phyloP scores from a whole-genome alignment of 352 stramenopile genomes.

The Pythium sukuiense region DNA sequence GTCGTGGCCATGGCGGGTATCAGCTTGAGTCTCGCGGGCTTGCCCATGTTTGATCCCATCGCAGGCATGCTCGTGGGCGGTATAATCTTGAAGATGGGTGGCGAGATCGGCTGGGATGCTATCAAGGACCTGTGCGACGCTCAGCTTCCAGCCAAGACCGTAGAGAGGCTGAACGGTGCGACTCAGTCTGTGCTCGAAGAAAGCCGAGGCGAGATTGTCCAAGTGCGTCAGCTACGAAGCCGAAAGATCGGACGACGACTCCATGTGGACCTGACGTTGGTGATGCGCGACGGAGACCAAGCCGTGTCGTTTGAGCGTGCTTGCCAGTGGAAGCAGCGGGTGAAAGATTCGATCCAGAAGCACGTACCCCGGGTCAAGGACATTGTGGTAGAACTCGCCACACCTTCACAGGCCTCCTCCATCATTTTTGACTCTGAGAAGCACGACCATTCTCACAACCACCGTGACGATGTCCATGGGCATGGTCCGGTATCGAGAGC shows the following conservation, averaged over 20 bases:
- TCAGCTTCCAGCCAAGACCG: constrained; percentile 40
- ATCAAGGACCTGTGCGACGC: constrained; percentile 65
- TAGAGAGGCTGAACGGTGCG: constrained; percentile 40
- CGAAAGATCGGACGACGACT: constrained; percentile 56
- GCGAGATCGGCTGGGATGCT: constrained; percentile 62
- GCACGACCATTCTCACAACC: neutral
- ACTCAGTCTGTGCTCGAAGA: constrained; percentile 38
- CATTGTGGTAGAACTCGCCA: constrained; percentile 62
- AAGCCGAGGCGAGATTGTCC: constrained; percentile 45
- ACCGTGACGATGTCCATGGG: neutral
- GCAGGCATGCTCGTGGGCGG: constrained; percentile 69
- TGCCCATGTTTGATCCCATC: constrained; percentile 67
- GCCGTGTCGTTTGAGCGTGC: constrained; percentile 36
- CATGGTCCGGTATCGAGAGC: neutral
- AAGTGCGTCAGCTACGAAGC: constrained; percentile 52
- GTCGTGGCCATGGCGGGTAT: constrained; percentile 73
- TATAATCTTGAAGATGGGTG: constrained; percentile 78
- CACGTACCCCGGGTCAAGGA: constrained; percentile 60
- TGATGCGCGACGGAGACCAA: constrained; percentile 33
- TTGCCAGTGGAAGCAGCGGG: constrained; percentile 59
- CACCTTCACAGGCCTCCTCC: constrained; percentile 23
- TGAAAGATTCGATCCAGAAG: constrained; percentile 45
- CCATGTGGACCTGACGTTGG: constrained; percentile 61
- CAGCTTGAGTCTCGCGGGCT: constrained; percentile 54
- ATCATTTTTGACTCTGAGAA: constrained; percentile 28